Conservation (phyloP, 306 rosid genomes). For the Albizia julibrissin region DNA sequence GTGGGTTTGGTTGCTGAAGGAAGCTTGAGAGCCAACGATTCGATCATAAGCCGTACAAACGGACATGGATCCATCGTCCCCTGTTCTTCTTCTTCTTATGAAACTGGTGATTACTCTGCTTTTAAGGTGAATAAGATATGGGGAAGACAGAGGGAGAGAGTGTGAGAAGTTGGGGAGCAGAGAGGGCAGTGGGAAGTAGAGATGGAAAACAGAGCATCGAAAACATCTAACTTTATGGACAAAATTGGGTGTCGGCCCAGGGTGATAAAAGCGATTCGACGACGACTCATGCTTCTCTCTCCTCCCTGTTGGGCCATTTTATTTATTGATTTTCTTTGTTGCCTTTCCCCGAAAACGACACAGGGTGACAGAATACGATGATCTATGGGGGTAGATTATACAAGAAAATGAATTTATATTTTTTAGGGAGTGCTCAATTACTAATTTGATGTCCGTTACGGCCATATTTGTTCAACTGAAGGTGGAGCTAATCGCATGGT, state of each 20-base stretch:
- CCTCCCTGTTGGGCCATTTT: background rate
- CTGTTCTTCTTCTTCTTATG: background rate
- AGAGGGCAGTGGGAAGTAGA: background rate
- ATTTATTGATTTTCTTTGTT: background rate
- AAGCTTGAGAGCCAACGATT: slow-evolving; percentile 69
- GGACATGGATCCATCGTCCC: slow-evolving; percentile 83
- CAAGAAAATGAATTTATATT: too few relatives aligned
- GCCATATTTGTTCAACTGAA: background rate
- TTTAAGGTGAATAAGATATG: background rate
- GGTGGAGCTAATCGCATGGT: background rate
- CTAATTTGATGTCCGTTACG: too few relatives aligned
- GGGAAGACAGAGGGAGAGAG: background rate
- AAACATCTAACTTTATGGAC: slow-evolving; percentile 28
- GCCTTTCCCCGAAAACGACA: slow-evolving; percentile 18
- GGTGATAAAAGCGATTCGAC: slow-evolving; percentile 29
- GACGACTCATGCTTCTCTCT: background rate
- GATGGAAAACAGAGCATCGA: slow-evolving; percentile 3
- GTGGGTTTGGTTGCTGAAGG: slow-evolving; percentile 57
- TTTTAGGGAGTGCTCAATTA: too few relatives aligned
- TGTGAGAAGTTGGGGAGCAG: background rate
- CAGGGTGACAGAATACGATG: slow-evolving; percentile 4
- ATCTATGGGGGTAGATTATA: background rate
- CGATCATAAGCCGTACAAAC: slow-evolving; percentile 66
- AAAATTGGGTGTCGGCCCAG: slow-evolving; percentile 28
- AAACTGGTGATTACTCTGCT: background rate